Evolutionary conservation across 345 rosid genomes (phyloP).

Genomic region (Acer campestre): DNA sequence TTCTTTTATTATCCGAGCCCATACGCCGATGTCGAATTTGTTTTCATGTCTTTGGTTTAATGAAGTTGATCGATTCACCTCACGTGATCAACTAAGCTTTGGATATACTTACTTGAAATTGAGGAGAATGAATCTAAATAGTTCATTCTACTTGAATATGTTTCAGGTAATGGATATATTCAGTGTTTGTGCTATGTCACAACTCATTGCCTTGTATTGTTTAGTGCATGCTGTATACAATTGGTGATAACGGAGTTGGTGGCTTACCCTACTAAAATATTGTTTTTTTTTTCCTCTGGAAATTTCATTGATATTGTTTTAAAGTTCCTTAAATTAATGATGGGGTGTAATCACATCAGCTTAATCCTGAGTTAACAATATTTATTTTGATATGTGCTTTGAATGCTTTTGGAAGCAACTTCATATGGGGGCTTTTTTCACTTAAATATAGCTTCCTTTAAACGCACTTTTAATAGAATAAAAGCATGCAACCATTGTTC

Average conservation of each 20-base stretch:
- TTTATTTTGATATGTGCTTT: neutral
- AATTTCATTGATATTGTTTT: too few species aligned
- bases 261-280: too few species aligned
- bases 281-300: too few species aligned
- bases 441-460: too few species aligned
- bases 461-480: too few species aligned
- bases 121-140: slow-evolving; percentile 70
- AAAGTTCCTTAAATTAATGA: too few species aligned
- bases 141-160: slow-evolving; percentile 74
- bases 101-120: slow-evolving; percentile 88
- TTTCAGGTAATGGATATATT: slow-evolving; percentile 59
- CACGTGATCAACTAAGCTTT: slow-evolving; percentile 94
- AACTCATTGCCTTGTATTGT: neutral
- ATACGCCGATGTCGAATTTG: slow-evolving; percentile 93
- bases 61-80: slow-evolving; percentile 89
- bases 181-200: neutral
- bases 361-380: neutral
- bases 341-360: neutral
- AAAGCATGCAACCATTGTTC: neutral
- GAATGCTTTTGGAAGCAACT: neutral
- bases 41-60: slow-evolving; percentile 96
- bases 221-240: neutral
- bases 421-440: neutral
- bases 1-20: slow-evolving; percentile 84
- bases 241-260: neutral